Evolutionary conservation across 495 filamentous ascomycete species (phyloP).

Genomic region (Xanthoparmelia taractica): DNA sequence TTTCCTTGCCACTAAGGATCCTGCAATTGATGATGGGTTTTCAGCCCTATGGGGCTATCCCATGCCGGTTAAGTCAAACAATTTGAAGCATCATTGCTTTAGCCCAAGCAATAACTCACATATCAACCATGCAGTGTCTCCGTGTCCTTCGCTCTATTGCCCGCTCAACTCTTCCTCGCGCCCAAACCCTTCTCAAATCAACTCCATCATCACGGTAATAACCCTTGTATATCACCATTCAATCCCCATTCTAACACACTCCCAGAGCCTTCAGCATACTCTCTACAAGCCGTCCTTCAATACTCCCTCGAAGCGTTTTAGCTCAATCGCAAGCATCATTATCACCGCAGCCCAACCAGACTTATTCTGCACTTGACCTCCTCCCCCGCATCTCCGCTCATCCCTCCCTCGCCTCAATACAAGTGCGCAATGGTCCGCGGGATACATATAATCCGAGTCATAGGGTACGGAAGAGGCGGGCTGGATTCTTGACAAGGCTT

Average conservation of each 20-base stretch:
- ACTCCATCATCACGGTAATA: conserved; percentile 4
- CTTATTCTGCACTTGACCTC: conserved; percentile 12
- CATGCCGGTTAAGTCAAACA: too few species aligned
- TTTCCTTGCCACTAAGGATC: too few species aligned
- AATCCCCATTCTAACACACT: neutral
- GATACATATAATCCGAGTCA: conserved; percentile 54
- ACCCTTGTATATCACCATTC: neutral
- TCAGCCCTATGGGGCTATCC: too few species aligned
- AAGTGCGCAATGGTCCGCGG: conserved; percentile 47
- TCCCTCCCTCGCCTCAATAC: conserved; percentile 37
- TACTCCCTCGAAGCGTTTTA: neutral
- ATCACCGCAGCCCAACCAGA: neutral
- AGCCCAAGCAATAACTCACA: too few species aligned
- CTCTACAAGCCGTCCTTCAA: conserved; percentile 9
- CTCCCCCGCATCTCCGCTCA: conserved; percentile 40
- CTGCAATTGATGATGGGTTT: too few species aligned
- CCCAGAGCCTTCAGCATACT: conserved; percentile 14
- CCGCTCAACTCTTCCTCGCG: neutral
- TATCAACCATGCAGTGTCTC: conserved; percentile 9
- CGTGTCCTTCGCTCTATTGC: conserved; percentile 7
- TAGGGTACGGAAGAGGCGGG: conserved; percentile 50
- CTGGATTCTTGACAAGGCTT: conserved; percentile 49
- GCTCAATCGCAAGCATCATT: neutral
- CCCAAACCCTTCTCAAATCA: neutral
- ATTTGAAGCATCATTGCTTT: too few species aligned